phyloP scores from a whole-genome alignment of 179 eudicot species.

The Silene coronaria region DNA sequence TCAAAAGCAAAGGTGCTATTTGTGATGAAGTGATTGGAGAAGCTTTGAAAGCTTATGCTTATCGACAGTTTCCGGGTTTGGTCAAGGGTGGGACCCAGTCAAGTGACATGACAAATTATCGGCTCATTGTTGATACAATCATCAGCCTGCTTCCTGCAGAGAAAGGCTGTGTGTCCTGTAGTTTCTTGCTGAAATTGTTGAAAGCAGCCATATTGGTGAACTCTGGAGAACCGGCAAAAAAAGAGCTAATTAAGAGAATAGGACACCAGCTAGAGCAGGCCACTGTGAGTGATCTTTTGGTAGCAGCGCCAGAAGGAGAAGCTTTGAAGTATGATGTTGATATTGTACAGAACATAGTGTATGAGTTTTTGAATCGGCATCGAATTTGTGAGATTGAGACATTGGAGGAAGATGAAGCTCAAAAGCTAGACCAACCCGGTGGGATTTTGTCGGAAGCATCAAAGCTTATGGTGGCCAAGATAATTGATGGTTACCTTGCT shows the following conservation, averaged over 20 bases:
- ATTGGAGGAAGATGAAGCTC: slow-evolving; percentile 39
- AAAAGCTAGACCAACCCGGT: slow-evolving; percentile 34
- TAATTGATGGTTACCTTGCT: slow-evolving; percentile 73
- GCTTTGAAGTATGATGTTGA: slow-evolving; percentile 50
- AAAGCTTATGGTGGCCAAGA: slow-evolving; percentile 87
- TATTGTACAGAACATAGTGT: slow-evolving; percentile 47
- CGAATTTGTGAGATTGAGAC: slow-evolving; percentile 36
- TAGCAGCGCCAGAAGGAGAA: slow-evolving; percentile 53
- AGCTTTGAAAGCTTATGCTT: slow-evolving; percentile 72
- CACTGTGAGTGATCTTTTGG: slow-evolving; percentile 60
- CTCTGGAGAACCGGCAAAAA: slow-evolving; percentile 45
- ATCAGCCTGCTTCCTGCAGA: slow-evolving; percentile 65
- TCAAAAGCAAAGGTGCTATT: slow-evolving; percentile 46
- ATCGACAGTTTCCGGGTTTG: slow-evolving; percentile 56
- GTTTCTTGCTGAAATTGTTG: slow-evolving; percentile 69
- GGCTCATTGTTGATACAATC: slow-evolving; percentile 44
- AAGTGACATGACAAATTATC: slow-evolving; percentile 37
- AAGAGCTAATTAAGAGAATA: slow-evolving; percentile 51
- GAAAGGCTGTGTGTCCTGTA: slow-evolving; percentile 73
- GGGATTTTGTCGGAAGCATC: slow-evolving; percentile 83
- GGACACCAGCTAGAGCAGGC: slow-evolving; percentile 91
- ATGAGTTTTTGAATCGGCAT: slow-evolving; percentile 57
- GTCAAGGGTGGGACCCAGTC: slow-evolving; percentile 46
- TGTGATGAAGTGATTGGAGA: slow-evolving; percentile 79
- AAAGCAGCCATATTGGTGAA: slow-evolving; percentile 56